Base-by-base conservation (phyloP, 2,329 filamentous ascomycete species). In the Colletotrichum tanaceti region DNA sequence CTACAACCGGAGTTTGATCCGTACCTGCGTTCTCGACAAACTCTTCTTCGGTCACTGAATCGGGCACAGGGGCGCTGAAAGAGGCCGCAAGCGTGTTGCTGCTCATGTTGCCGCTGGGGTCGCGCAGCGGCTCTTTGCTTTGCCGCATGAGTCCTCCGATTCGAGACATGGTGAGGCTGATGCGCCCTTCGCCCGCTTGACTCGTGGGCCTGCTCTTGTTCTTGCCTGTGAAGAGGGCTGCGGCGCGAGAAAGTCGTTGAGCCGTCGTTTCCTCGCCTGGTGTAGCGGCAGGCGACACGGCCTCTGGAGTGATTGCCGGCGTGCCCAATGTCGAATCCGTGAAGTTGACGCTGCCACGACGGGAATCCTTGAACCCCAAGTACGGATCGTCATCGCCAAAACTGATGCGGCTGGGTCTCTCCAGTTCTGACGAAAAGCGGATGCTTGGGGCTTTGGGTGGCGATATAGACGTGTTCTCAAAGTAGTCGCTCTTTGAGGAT, bases 141-240 rank as follows among this genome's bases (percentile, higher is more conserved):
- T 81, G 73, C 58, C 83, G 84, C 73, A 84, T 83, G 7, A 88
- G 80, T 0, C 84, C 82, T 11, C 83, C 84, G 4, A 88, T 77
- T n/a, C 86, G 83, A 18, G 83, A 84, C 75, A 90, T 87, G 3
- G 85, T 86, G 20, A 85, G 79, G 73, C 86, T 89, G 64, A 89
- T 84, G 4, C 88, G 82, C 18, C 82, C 82, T 71, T 90, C 88
- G 35, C 87, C 86, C 1, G 82, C 84, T 72, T 89, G 87, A 73
- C 88, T 90, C 20, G 79, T 79, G 5, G 88, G 86, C 14, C 88
- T 84, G 71, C 87, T 89, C 72, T 84, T 83, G 55, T 77, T 78
- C 62, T 80, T 73, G 77, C 80, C 76, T 24, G 84, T 78, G 71
- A 90, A 88, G 54, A 83, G 83, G 5, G 86, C 85, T 16, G 88